A percentile compares a stretch with the other conserved stretches of the same genome.
Evolutionary conservation across 1,284 basidiomycete genomes (phyloP).

Genomic region (Tilletiaria anomala): DNA sequence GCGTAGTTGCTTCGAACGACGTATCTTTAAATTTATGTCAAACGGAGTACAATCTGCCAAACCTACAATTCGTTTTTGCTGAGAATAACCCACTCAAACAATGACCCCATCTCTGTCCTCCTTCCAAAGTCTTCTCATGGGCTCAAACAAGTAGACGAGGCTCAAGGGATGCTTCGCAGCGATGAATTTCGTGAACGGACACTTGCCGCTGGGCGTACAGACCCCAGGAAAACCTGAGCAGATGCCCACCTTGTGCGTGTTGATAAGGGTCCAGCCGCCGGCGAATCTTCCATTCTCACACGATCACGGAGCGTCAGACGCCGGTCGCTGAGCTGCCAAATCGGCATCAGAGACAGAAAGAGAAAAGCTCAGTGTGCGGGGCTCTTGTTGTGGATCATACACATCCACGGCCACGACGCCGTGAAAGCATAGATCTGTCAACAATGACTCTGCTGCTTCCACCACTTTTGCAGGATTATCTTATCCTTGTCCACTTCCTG

Average conservation of each 20-base stretch:
- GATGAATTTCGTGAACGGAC: conserved; percentile 40
- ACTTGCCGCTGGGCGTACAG: conserved; percentile 48
- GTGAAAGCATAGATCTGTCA: conserved; percentile 48
- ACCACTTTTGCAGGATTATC: conserved; percentile 50
- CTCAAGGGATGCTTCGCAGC: conserved; percentile 45
- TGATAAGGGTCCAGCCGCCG: conserved; percentile 42
- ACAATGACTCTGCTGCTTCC: conserved; percentile 51
- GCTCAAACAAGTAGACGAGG: conserved; percentile 44
- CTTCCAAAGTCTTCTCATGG: conserved; percentile 35
- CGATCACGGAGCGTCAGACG: conserved; percentile 15
- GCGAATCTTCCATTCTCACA: conserved; percentile 31
- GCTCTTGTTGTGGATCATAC: conserved; percentile 49
- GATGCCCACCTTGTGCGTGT: conserved; percentile 52
- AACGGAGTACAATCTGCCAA: too few relatives aligned
- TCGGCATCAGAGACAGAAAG: not conserved
- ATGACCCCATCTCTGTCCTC: conserved; percentile 39
- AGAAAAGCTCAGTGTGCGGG: conserved; percentile 42
- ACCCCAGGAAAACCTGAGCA: conserved; percentile 51
- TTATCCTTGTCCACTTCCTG: conserved; percentile 46
- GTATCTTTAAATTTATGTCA: too few relatives aligned
- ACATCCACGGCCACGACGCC: conserved; percentile 51
- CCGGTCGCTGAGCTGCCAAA: conserved; percentile 21
- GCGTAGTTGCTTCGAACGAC: too few relatives aligned
- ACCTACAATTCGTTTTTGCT: too few relatives aligned
- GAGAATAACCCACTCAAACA: too few relatives aligned